phyloP scores from a whole-genome alignment of 495 filamentous ascomycete species.

The Tuber calosporum region DNA sequence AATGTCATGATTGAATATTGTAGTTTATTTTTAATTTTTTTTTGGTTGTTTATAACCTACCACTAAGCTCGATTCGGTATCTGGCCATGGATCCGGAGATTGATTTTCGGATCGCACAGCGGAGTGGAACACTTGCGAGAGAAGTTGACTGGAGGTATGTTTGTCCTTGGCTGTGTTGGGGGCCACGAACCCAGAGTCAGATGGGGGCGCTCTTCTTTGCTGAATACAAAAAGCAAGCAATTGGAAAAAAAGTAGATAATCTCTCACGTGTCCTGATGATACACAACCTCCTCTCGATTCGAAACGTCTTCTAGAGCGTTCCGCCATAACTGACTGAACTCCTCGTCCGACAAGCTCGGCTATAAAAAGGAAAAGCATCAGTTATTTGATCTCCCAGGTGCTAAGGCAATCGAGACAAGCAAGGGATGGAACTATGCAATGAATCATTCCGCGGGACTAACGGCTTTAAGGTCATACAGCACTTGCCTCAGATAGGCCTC shows the following conservation, averaged over 20 bases:
- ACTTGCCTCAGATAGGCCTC: conserved; percentile 43
- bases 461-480: conserved; percentile 42
- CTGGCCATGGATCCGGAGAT: conserved; percentile 83
- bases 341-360: conserved; percentile 51
- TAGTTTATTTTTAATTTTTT: not conserved
- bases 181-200: conserved; percentile 37
- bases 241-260: conserved; percentile 2
- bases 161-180: conserved; percentile 33
- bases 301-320: conserved; percentile 80
- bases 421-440: conserved; percentile 33
- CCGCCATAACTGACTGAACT: conserved; percentile 89
- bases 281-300: conserved; percentile 70
- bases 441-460: conserved; percentile 41
- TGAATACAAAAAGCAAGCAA: not conserved
- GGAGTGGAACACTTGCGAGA: conserved; percentile 79
- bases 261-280: conserved; percentile 69
- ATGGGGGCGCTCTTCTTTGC: conserved; percentile 35
- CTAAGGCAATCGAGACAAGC: conserved; percentile 31
- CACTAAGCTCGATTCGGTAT: conserved; percentile 78
- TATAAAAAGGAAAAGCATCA: conserved; percentile 46
- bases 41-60: conserved; percentile 16
- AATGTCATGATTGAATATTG: not conserved
- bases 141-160: conserved; percentile 61
- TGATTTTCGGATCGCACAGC: conserved; percentile 80
- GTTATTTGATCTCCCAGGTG: conserved; percentile 18